These are phyloP conservation scores for Stevia rebaudiana DNA, from an alignment of 140 eudicot species.

Conservation along the genomic window DNA sequence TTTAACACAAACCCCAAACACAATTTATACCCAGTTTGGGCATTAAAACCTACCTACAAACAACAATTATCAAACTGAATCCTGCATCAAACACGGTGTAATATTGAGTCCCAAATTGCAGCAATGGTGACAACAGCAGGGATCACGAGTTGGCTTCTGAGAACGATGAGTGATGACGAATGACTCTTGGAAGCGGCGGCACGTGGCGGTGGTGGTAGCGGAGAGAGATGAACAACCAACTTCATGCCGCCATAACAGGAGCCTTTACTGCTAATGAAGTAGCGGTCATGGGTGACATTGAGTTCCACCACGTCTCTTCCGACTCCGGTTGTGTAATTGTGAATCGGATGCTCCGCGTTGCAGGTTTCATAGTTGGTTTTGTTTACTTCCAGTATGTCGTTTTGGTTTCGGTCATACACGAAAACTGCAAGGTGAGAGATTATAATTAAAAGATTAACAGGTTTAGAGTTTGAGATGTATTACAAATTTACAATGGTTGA, in stretches of 20 bases:
- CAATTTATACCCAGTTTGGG: conserved; percentile 19
- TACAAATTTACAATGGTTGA: neutral
- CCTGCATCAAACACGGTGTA: conserved; percentile 33
- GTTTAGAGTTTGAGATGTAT: neutral
- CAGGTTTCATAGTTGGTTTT: conserved; percentile 65
- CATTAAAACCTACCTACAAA: conserved; percentile 6
- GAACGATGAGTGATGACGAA: conserved; percentile 27
- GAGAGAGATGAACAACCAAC: conserved; percentile 44
- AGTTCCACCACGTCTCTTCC: conserved; percentile 90
- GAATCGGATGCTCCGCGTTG: conserved; percentile 66
- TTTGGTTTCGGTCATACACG: conserved; percentile 80
- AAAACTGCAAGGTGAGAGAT: conserved; percentile 39
- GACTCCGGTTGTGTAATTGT: conserved; percentile 80
- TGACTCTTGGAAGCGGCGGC: conserved; percentile 37
- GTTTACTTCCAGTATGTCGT: conserved; percentile 74
- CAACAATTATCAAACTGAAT: neutral
- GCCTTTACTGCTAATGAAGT: conserved; percentile 81
- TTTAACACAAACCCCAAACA: neutral
- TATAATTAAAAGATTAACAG: neutral
- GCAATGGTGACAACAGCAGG: conserved; percentile 62
- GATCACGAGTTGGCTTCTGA: conserved; percentile 44
- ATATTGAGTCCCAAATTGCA: conserved; percentile 61
- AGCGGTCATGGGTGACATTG: conserved; percentile 58
- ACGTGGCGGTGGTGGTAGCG: conserved; percentile 62
- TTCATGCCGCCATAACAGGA: conserved; percentile 88